Evolutionary conservation across 1,284 basidiomycete species (phyloP), one percentile per base, ranked within the genome.

Genomic region (Trichosporon sp.): DNA sequence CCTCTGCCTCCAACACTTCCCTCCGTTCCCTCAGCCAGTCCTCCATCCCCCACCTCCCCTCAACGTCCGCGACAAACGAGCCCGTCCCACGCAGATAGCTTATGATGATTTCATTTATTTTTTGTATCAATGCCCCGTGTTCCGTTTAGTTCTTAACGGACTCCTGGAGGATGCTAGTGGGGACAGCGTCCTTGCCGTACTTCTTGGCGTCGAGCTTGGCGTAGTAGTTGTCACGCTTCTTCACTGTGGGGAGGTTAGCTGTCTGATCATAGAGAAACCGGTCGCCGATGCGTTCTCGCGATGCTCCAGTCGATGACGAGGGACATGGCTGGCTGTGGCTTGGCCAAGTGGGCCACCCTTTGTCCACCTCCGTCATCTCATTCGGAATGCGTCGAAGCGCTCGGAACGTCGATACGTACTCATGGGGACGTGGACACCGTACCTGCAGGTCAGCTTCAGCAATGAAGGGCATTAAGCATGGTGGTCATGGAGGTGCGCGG

Each of bases 171-270:
- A 63, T 63, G 59, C 38, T 38, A 46, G 40, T 51, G 65, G 65
- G 65, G 65, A 35, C 65, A 46, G 66, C 31, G 48, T 65, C 65
- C 59, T 66, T 56, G 26, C 38, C 65, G 38, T 43, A 12, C 70
- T 74, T 71, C 64, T 66, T 21, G 68, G 70, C 70, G 65, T 74
- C 73, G 71, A 70, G 69, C 70, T 72, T 72, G 73, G 66, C 40
- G 73, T 74, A 74, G 73, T 67, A 74, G 69, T 48, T 67, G 71
- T 74, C 73, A 66, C 73, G 73, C 71, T 72, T 72, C 69, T 74
- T 70, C 69, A 72, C 73, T 74, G 71, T 14, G 65, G 32, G 16
- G 65, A 26, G 43, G 71, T 72, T 16, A 72, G 71, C 56, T 40
- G 26, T 26, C 26, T 26, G 26, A 26, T 26, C 26, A 26, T 26